Evolutionary conservation across 345 rosid species (phyloP).

Genomic region (Eucalyptus sideroxylon): DNA sequence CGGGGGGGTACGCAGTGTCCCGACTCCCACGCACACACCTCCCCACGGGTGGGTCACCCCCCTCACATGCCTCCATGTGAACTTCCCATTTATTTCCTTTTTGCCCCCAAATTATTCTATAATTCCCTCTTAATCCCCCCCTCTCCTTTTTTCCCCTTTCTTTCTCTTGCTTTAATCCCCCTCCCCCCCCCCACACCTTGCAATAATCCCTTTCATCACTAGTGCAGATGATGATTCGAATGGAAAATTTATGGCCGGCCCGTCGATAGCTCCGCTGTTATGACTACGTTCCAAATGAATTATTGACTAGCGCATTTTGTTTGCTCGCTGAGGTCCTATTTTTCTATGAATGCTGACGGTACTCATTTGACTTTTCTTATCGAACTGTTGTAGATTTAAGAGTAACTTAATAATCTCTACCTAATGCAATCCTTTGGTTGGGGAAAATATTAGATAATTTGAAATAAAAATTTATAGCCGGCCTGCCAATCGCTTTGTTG

Average conservation of each 20-base stretch:
- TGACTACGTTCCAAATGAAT: background rate
- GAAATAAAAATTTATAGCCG: background rate
- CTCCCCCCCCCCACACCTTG: no score
- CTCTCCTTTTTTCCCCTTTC: background rate
- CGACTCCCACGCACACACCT: conserved; percentile 7
- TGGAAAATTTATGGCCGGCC: background rate
- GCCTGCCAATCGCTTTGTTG: background rate
- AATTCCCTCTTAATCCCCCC: background rate
- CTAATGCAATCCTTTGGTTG: no score
- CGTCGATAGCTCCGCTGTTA: background rate
- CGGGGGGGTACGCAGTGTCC: conserved; percentile 40
- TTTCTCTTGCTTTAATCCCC: background rate
- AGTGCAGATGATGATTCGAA: background rate
- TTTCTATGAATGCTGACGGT: no score
- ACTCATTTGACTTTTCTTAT: background rate
- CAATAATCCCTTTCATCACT: background rate
- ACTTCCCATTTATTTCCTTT: background rate
- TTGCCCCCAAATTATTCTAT: background rate
- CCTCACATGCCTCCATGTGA: conserved; percentile 74
- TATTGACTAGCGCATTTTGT: background rate
- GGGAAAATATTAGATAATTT: background rate
- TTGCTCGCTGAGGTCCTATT: no score
- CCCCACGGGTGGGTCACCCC: conserved; percentile 25
- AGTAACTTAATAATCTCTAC: background rate
- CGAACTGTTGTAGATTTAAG: no score